Base-by-base conservation (phyloP, 2,329 filamentous ascomycete species). In the Apiospora koreana region DNA sequence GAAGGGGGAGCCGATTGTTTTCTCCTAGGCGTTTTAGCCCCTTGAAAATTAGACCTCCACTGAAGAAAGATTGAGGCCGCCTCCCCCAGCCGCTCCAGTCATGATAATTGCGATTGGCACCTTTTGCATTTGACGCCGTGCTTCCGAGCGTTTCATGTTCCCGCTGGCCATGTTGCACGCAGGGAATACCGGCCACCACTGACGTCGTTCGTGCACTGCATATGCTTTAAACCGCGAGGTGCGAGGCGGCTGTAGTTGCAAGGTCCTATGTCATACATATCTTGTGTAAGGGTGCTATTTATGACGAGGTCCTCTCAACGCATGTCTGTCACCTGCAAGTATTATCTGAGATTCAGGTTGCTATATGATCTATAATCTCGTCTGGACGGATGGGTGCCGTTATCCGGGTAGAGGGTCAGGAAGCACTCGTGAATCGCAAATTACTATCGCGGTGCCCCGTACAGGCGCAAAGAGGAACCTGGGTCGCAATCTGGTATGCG, bases 151-250 rank as follows among this genome's bases (percentile, higher is more conserved):
- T 62, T 62, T 62, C 54, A 62, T 14, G 31, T 62, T 62, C 54
- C 54, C 54, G 54, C 21, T 62, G 54, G 21, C 18, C 38, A 62
- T 62, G 54, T 62, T 62, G 54, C 54, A 62, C 21, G 31, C 31
- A 62, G 54, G 54, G 54, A n/a, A 5, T 58, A 31, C 54, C 31
- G 54, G 38, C 54, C 31, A 62, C 54, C 31, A 62, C 54, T 62
- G 54, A 62, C 54, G 54, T 62, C 54, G 54, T n/a, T 62, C 10
- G 54, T 62, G 31, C 31, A 62, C 28, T n/a, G 54, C 54, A 38
- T 38, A 62, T 62, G 54, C 54, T n/a, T 62, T 31, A n/a, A 38
- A 18, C 54, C 54, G 31, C 31, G 54, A 62, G 54, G 38, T 62
- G 50, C 16, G 8, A 18, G 41, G 41, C 41, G 41, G 41, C 41